A percentile compares a stretch with the other conserved stretches of the same genome.
These are phyloP conservation scores for Spizellomyces punctatus DNA, from an alignment of 192 early-diverging fungal species.

Conservation along the genomic window DNA sequence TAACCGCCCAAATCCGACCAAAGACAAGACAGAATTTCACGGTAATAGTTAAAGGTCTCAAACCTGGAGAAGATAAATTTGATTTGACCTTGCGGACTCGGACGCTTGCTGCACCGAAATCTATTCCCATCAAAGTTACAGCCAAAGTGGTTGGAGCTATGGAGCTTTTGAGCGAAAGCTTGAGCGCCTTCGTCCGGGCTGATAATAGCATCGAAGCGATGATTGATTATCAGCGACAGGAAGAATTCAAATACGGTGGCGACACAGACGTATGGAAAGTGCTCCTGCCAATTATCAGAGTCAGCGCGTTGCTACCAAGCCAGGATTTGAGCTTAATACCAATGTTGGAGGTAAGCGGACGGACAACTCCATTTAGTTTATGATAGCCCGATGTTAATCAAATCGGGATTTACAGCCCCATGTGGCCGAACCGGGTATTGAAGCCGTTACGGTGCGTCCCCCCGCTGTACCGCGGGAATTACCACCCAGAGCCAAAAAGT, in stretches of 20 bases:
- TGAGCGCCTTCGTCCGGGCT: conserved; percentile 46
- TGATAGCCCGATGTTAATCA: conserved; percentile 3
- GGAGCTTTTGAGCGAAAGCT: conserved; percentile 35
- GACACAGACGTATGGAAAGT: conserved; percentile 58
- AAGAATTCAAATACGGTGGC: conserved; percentile 37
- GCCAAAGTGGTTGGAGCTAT: conserved; percentile 39
- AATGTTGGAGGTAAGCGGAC: conserved; percentile 36
- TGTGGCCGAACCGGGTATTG: conserved; percentile 39
- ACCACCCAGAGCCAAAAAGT: conserved; percentile 51
- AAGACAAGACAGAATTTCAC: conserved; percentile 51
- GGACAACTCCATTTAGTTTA: background rate
- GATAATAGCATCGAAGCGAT: conserved; percentile 51
- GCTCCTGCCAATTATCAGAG: conserved; percentile 46
- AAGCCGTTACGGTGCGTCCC: conserved; percentile 47
- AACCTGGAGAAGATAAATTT: conserved; percentile 45
- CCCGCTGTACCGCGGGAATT: conserved; percentile 55
- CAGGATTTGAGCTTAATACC: conserved; percentile 42
- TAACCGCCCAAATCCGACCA: conserved; percentile 40
- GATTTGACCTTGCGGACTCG: conserved; percentile 43
- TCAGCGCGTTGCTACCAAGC: conserved; percentile 42
- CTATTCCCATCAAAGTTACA: conserved; percentile 46
- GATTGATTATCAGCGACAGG: conserved; percentile 34
- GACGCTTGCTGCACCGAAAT: conserved; percentile 45
- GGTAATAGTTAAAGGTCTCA: conserved; percentile 43
- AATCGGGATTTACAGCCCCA: conserved; percentile 34